Evolutionary conservation across 257 asterid genomes (phyloP), one percentile per base, ranked within the genome.

Genomic region (Verbascum thapsus): DNA sequence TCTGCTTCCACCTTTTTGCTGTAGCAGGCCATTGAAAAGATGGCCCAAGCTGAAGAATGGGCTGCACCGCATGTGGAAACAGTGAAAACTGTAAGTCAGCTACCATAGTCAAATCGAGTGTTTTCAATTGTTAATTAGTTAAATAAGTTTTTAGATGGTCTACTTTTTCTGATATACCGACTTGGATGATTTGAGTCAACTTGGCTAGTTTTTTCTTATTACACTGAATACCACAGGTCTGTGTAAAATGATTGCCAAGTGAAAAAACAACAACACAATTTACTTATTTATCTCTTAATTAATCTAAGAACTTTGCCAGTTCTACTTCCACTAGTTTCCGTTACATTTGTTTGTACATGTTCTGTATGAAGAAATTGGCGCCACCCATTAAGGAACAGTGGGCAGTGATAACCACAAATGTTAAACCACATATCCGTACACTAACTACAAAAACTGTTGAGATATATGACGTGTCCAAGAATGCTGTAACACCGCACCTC

Each of bases 1-100:
- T 50, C 19, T 43, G 44, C 34, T 61, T 43, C 69, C 34, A 57
- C 42, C 38, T 43, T 64, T 54, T 60, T 32, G 9, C 30, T 72
- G 34, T 70, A 35, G 56, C 60, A 92, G 99, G 97, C 84, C 40
- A 18, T 72, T 61, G 97, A 89, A 77, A 87, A 79, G 78, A 87
- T 80, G 81, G 86, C 79, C 17, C 90, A 80, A 74, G 94, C 83
- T 71, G 90, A 78, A 76, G 74, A 72, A 38, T 90, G 95, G 97
- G 95, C 88, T 72, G 90, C 87, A 47, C 99, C 99, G 7, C 97
- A 89, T 67, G 63, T 87, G 52, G 90, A 79, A 77, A 79, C 83
- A n/a, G 74, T 82, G 55, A 82, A 80, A 81, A 83, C 83, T 39
- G 99, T 92, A 80, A 80, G 96, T 76, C 53, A 43, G 37, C 48